These are phyloP conservation scores for Trichoderma cornu-damae DNA, from an alignment of 2,329 filamentous ascomycete species.

Conservation along the genomic window DNA sequence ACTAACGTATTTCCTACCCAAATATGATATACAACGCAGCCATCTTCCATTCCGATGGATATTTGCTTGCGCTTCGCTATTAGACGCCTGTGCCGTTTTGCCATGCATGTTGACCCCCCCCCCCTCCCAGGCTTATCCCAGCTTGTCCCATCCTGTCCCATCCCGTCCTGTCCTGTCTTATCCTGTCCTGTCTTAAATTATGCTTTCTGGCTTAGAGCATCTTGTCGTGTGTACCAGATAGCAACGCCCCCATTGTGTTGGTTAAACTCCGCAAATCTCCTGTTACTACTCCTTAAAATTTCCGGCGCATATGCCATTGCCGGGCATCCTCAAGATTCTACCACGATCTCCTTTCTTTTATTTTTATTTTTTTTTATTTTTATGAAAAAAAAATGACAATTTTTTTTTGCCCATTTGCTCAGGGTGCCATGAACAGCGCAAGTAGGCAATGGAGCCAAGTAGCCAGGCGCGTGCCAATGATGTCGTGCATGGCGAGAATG, in stretches of 20 bases:
- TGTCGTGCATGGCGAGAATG: not conserved
- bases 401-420: not conserved
- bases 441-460: too few relatives aligned
- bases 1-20: not conserved
- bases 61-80: not conserved
- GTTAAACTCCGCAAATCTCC: not conserved
- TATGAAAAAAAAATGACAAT: too few relatives aligned
- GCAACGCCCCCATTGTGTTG: not conserved
- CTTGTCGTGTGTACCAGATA: not conserved
- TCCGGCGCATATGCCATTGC: too few relatives aligned
- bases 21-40: not conserved
- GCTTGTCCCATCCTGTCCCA: not conserved
- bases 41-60: not conserved
- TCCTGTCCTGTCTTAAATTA: not conserved
- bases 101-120: not conserved
- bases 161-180: not conserved
- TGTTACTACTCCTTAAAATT: not conserved
- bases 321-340: too few relatives aligned
- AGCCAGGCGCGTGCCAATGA: too few relatives aligned
- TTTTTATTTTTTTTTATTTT: too few relatives aligned
- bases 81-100: slow-evolving; percentile 11
- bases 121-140: too few relatives aligned
- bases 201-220: not conserved
- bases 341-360: too few relatives aligned
- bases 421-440: not conserved